Base-by-base conservation (phyloP, 176 grass and related monocot genomes). In the Rhipidocladum racemiflorum region DNA sequence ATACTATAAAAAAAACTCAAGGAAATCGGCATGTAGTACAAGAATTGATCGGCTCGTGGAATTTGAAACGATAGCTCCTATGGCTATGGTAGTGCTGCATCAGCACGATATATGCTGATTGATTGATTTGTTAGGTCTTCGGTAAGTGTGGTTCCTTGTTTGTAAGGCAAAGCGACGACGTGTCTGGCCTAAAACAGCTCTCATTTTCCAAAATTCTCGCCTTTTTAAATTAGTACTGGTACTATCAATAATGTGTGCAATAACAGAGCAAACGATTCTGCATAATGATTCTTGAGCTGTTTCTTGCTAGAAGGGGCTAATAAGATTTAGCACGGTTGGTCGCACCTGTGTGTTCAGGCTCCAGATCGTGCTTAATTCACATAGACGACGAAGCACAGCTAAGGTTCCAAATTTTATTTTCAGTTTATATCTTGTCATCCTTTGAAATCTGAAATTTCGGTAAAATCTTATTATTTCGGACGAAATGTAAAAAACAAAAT, bases 81-180 rank as follows among this genome's bases (percentile, higher is more conserved):
- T n/a, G 35, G 34, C n/a, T n/a, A n/a, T n/a, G n/a, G n/a, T n/a
- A 11, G 18, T n/a, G 30, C 64, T n/a, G 34, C 30, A 21, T 67
- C 32, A 39, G 28, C 15, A 34, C 61, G 61, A 32, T 63, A 17
- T 13, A 8, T 16, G 18, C 21, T 45, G 67, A 27, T 30, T 30
- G 68, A 71, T 29, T 46, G 16, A 71, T 30, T 72, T 65, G 70
- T 74, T 74, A 64, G 69, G n/a, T 83, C 63, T 55, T 68, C 42
- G 59, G 70, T 74, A 74, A 27, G 59, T 63, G 81, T 21, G 2
- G 45, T 83, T 36, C 81, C 28, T 24, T 30, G 53, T 21, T 53
- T 53, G 59, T 21, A 59, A 42, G 29, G 18, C 49, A 54, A 39
- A 17, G 13, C 21, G 12, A 40, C 13, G 32, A 15, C 29, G 50